A percentile compares a stretch with the other conserved stretches of the same genome.
Evolutionary conservation across 2,329 filamentous ascomycete genomes (phyloP).

Genomic region (Pseudocercospora pini-densiflorae): DNA sequence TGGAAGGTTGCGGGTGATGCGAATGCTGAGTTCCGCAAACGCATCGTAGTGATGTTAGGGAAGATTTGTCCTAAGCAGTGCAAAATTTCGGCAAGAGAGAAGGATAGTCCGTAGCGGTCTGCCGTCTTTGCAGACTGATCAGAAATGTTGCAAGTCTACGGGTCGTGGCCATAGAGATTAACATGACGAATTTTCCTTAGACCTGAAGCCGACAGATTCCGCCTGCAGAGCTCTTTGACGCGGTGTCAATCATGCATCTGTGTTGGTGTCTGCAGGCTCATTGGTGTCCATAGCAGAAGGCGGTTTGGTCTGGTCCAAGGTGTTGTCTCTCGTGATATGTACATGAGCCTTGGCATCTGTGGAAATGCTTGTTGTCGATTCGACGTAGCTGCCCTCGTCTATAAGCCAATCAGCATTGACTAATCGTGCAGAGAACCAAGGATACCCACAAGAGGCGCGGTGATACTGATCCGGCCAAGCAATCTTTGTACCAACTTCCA

Average conservation of each 20-base stretch:
- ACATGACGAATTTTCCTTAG: no score
- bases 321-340: constrained; percentile 1
- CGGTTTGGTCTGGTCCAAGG: background rate
- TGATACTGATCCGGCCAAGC: constrained; percentile 4
- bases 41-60: no score
- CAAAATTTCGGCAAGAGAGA: no score
- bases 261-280: background rate
- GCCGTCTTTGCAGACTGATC: no score
- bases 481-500: constrained; percentile 2
- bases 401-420: background rate
- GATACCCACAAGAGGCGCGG: background rate
- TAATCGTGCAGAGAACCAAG: background rate
- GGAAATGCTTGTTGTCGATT: constrained; percentile 1
- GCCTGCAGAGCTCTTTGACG: no score
- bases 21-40: no score
- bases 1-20: no score
- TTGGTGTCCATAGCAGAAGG: background rate
- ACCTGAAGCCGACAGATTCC: no score
- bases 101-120: no score
- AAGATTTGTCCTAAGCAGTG: no score
- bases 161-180: no score
- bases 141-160: no score
- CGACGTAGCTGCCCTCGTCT: background rate
- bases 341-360: background rate
- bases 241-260: background rate